phyloP scores from a whole-genome alignment of 306 rosid species.

The Trifolium repens region DNA sequence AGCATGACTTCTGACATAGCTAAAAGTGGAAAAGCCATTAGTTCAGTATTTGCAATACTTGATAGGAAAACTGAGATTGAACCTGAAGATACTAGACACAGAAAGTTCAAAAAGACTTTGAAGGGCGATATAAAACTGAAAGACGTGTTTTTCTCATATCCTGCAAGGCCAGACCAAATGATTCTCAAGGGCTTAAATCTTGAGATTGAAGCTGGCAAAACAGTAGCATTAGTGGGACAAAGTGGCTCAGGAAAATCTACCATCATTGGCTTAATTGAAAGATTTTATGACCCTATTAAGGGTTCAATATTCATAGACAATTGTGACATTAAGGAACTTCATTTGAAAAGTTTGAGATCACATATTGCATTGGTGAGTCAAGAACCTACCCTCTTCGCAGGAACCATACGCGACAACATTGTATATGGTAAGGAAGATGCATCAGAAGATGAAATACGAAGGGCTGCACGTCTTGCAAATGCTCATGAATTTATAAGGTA shows the following conservation, averaged over 20 bases:
- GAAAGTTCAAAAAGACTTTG: conserved; percentile 38
- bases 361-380: conserved; percentile 81
- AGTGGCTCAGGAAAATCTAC: conserved; percentile 93
- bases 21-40: conserved; percentile 68
- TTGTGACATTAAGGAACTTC: conserved; percentile 56
- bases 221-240: conserved; percentile 76
- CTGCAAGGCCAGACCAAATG: conserved; percentile 70
- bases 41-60: conserved; percentile 63
- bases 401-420: conserved; percentile 78
- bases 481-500: conserved; percentile 85
- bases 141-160: conserved; percentile 68
- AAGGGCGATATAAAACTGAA: conserved; percentile 62
- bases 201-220: conserved; percentile 67
- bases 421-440: conserved; percentile 60
- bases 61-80: conserved; percentile 69
- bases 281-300: conserved; percentile 70
- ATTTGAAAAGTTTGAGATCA: conserved; percentile 64
- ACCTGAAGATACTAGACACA: conserved; percentile 57
- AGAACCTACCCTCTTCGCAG: conserved; percentile 77
- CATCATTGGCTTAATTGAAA: conserved; percentile 74
- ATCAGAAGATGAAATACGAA: conserved; percentile 61
- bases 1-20: conserved; percentile 81
- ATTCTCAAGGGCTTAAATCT: conserved; percentile 67
- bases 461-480: conserved; percentile 70
- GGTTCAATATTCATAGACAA: conserved; percentile 67